A percentile compares a stretch with the other conserved stretches of the same genome.
Conservation (phyloP, 2,329 filamentous ascomycete genomes). For the Colletotrichum sp. region DNA sequence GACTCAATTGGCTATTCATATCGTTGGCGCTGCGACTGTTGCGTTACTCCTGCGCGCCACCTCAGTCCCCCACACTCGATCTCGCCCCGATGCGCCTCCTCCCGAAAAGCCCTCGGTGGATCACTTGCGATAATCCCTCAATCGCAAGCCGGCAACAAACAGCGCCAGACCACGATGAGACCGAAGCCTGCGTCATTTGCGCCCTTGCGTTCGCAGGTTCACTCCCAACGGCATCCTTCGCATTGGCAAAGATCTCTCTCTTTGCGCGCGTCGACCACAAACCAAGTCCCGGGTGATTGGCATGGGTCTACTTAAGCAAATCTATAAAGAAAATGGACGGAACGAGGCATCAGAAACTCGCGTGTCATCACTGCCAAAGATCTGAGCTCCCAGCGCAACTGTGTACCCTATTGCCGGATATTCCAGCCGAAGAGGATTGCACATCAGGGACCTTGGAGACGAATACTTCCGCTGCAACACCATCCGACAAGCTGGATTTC, state of each 20-base stretch:
- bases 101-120: neutral
- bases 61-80: neutral
- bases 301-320: neutral
- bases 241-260: neutral
- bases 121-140: slow-evolving; percentile 2
- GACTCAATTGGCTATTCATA: neutral
- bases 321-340: neutral
- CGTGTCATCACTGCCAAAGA: neutral
- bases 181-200: neutral
- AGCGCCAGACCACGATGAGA: neutral
- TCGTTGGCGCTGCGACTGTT: neutral
- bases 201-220: neutral
- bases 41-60: neutral
- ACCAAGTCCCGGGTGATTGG: neutral
- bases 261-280: neutral
- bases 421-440: neutral
- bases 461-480: neutral
- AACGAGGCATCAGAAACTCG: neutral
- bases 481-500: neutral
- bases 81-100: neutral
- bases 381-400: neutral
- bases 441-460: neutral
- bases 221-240: neutral
- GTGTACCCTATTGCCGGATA: neutral
- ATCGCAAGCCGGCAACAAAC: neutral